Evolutionary conservation across 805 yeast genomes (phyloP), one percentile per base, ranked within the genome.

Genomic region (Candida orba): DNA sequence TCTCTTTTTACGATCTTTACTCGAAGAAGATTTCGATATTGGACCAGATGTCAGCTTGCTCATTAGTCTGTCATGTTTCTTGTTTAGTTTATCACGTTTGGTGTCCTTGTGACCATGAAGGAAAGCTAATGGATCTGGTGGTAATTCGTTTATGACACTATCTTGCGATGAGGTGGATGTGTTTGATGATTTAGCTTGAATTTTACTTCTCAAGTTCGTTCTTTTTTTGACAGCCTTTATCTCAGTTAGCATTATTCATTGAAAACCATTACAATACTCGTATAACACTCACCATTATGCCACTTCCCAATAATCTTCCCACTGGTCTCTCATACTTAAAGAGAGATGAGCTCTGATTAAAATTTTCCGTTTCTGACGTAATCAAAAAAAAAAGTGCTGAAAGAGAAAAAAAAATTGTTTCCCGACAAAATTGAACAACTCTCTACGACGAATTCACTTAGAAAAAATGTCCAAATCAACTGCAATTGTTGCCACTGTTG

Each of bases 1-100:
- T 52, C 72, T 75, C 50, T 85, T 76, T 53, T 81, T 80, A 51
- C 87, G 72, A 60, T 81, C 71, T 56, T 87, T 72, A 4, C 22
- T 20, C 5, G 73, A 48, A 0, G 88, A 68, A 6, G 87, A 79
- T 57, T 84, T 84, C 18, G 88, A 79, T 36, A 84, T 69, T 10
- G 29, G 29, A 27, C 29, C 29, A 27, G 29, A 8, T 10, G 29
- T 27, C 13, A 27, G 10, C 10, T 27, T 27, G 13, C 13, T 9
- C 14, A 27, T 27, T 10, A 27, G 29, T 27, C 13, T 27, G 13
- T 27, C 29, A 27, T 27, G 29, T 10, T 27, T 27, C 29, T 27
- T 27, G 13, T 7, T 8, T 20, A 74, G 69, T 29, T 58, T 57
- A 29, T 56, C 59, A 29, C 69, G 55, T 50, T 68, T 73, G 29